These are phyloP conservation scores for Boletellus ananas DNA, from an alignment of 768 basidiomycete species.

Conservation along the genomic window DNA sequence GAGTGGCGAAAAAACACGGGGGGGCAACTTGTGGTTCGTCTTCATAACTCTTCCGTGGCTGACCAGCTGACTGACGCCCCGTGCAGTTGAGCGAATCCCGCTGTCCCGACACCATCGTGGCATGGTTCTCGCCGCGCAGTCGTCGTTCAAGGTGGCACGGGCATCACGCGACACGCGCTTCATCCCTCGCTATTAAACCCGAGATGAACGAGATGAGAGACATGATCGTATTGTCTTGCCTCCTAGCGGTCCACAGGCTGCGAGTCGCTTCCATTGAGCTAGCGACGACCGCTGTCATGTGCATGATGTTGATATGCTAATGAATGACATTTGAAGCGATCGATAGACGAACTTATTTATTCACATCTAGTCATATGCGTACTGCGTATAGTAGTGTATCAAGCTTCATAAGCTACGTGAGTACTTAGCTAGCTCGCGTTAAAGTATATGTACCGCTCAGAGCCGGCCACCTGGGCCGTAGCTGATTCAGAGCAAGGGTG, in stretches of 20 bases:
- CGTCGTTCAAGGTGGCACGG: not conserved
- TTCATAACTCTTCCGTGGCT: not conserved
- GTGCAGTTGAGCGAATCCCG: conserved; percentile 11
- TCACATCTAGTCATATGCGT: no score
- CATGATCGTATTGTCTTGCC: conserved; percentile 18
- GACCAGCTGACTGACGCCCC: not conserved
- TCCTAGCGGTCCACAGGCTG: conserved; percentile 16
- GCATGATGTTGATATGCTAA: not conserved
- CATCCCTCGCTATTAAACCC: conserved; percentile 13
- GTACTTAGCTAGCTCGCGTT: no score
- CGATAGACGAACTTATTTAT: no score
- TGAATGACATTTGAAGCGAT: no score
- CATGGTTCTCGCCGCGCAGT: conserved; percentile 13
- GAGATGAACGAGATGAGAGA: conserved; percentile 12
- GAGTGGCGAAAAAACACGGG: conserved; percentile 7
- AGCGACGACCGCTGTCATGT: not conserved
- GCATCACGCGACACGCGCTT: not conserved
- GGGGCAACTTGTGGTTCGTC: conserved; percentile 16
- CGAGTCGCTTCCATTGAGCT: not conserved
- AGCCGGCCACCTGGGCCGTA: no score
- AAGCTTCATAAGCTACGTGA: no score
- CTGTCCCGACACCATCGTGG: not conserved
- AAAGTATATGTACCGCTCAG: no score
- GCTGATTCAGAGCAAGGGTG: no score
- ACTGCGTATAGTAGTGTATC: no score